Percentiles rank a stretch among this genome's conserved stretches.
phyloP scores from a whole-genome alignment of 345 rosid species.

The Cardamine resedifolia region DNA sequence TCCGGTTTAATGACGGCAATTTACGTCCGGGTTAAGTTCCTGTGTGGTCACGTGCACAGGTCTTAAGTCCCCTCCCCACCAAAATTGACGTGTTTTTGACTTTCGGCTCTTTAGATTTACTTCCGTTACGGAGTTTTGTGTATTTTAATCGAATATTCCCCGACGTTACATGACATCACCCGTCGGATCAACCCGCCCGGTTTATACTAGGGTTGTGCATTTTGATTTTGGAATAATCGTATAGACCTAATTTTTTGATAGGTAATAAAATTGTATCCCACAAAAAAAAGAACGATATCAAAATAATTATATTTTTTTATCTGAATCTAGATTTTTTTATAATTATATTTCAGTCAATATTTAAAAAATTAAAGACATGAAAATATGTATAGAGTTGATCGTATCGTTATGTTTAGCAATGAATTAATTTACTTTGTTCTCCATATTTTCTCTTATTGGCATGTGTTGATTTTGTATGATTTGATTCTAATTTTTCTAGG shows the following conservation, averaged over 20 bases:
- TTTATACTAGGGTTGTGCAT: background rate
- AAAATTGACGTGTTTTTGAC: slow-evolving; percentile 28
- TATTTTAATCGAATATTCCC: background rate
- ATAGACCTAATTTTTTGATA: background rate
- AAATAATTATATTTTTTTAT: too few relatives aligned
- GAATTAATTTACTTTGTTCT: background rate
- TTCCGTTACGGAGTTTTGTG: background rate
- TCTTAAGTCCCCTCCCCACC: background rate
- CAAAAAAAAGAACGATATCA: too few relatives aligned
- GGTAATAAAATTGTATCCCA: background rate
- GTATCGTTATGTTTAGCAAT: background rate
- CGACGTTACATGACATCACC: slow-evolving; percentile 15
- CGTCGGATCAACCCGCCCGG: background rate
- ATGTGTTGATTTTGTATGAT: background rate
- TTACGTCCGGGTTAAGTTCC: slow-evolving; percentile 74
- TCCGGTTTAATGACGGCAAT: slow-evolving; percentile 48
- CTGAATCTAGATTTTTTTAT: background rate
- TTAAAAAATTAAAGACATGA: background rate
- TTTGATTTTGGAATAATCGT: background rate
- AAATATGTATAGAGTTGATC: background rate
- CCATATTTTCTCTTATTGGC: background rate
- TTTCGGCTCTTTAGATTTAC: slow-evolving; percentile 3
- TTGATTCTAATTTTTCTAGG: background rate
- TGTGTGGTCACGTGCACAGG: slow-evolving; percentile 42
- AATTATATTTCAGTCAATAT: background rate